Conservation (phyloP, 2,329 filamentous ascomycete genomes). For the Hypoxylon sp. region DNA sequence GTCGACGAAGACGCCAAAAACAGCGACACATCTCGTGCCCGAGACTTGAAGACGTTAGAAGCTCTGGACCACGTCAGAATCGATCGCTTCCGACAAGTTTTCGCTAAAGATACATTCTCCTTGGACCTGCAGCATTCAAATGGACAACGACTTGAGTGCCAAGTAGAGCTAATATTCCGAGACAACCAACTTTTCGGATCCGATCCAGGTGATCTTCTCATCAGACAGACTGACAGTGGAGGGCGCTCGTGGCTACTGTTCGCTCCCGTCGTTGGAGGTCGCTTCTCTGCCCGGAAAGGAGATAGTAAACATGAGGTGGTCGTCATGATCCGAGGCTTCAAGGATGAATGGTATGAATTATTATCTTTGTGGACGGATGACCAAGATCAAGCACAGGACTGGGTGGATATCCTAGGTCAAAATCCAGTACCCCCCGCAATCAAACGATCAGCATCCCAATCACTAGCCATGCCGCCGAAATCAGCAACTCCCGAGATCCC, state of each 20-base stretch:
- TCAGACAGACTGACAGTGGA: conserved; percentile 85
- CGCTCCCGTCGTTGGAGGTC: conserved; percentile 80
- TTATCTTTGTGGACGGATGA: conserved; percentile 81
- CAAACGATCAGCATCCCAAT: conserved; percentile 48
- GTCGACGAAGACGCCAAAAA: conserved; percentile 88
- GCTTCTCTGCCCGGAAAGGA: conserved; percentile 83
- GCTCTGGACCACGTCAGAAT: conserved; percentile 77
- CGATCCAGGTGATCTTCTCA: conserved; percentile 84
- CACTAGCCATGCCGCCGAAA: conserved; percentile 41
- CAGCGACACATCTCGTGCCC: conserved; percentile 83
- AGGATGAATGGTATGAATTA: conserved; percentile 84
- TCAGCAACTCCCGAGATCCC: conserved; percentile 52
- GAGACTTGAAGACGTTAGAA: conserved; percentile 82
- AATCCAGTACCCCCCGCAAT: conserved; percentile 62
- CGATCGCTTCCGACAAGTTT: conserved; percentile 83
- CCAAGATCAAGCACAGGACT: conserved; percentile 83
- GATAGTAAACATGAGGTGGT: conserved; percentile 78
- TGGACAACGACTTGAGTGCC: conserved; percentile 89
- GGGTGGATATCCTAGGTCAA: conserved; percentile 81
- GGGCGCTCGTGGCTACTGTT: conserved; percentile 86
- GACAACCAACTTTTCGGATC: conserved; percentile 78
- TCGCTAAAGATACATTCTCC: conserved; percentile 89
- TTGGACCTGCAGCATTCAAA: conserved; percentile 88
- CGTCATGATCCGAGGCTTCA: conserved; percentile 84
- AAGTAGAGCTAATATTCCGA: conserved; percentile 86